Conservation (phyloP, 106 monocot genomes). For the Triglochin maritima region DNA sequence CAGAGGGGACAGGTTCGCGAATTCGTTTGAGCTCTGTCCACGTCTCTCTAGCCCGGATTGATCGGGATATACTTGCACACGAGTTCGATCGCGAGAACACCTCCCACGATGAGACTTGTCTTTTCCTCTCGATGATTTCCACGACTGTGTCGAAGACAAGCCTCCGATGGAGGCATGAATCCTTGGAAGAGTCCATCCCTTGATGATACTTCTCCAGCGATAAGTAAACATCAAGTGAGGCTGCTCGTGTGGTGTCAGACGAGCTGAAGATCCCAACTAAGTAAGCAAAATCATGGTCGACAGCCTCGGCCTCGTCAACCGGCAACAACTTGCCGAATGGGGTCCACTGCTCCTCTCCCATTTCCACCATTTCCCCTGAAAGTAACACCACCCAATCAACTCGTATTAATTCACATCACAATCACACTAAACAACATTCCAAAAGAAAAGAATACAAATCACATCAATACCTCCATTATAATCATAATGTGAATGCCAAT, state of each 20-base stretch:
- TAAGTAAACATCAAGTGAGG: conserved; percentile 11
- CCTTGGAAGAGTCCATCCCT: background rate
- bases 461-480: no score
- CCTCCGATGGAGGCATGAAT: conserved; percentile 31
- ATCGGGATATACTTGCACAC: background rate
- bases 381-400: no score
- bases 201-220: conserved; percentile 29
- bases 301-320: conserved; percentile 5
- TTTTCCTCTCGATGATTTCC: conserved; percentile 40
- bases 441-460: no score
- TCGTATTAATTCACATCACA: no score
- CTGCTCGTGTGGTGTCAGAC: background rate
- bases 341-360: conserved; percentile 18
- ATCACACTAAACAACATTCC: no score
- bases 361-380: conserved; percentile 29
- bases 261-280: conserved; percentile 38
- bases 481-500: no score
- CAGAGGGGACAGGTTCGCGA: conserved; percentile 14
- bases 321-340: background rate
- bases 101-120: conserved; percentile 36
- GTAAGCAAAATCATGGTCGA: conserved; percentile 46
- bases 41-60: conserved; percentile 17
- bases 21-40: conserved; percentile 53
- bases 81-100: conserved; percentile 17
- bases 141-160: conserved; percentile 58